Conservation (phyloP, 1,284 basidiomycete genomes). For the Apiotrichum laibachii region DNA sequence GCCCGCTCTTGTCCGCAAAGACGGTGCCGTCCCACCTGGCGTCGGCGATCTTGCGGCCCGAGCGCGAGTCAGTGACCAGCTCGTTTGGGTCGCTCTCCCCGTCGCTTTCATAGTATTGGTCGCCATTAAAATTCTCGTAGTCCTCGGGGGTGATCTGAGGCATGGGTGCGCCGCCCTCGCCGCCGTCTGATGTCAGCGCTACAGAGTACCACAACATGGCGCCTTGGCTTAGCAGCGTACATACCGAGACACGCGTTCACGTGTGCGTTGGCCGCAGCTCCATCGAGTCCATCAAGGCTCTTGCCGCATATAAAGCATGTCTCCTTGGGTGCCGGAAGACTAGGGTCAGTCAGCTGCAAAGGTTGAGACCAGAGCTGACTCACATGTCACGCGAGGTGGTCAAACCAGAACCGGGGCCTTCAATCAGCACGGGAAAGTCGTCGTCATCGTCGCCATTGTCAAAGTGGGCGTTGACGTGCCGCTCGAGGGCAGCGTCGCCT, state of each 20-base stretch:
- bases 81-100: not conserved
- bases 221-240: too few relatives aligned
- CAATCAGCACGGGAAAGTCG: not conserved
- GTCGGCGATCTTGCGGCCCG: constrained; percentile 15
- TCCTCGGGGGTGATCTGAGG: constrained; percentile 7
- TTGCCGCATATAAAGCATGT: constrained; percentile 34
- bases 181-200: constrained; percentile 16
- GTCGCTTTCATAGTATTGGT: constrained; percentile 2
- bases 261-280: constrained; percentile 22
- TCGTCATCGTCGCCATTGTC: constrained; percentile 1
- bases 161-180: constrained; percentile 1
- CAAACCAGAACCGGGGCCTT: not conserved
- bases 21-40: constrained; percentile 41
- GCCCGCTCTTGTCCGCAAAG: constrained; percentile 29
- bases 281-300: constrained; percentile 20
- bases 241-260: constrained; percentile 33
- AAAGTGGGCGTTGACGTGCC: constrained; percentile 44
- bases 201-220: too few relatives aligned
- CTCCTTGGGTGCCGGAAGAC: not conserved
- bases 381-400: constrained; percentile 1
- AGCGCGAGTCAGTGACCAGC: not conserved
- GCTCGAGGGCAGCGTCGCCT: constrained; percentile 27
- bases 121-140: constrained; percentile 15
- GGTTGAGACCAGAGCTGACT: not conserved
- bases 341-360: not conserved